phyloP scores from a whole-genome alignment of 2,329 filamentous ascomycete species.

The Hysterium pulicare region DNA sequence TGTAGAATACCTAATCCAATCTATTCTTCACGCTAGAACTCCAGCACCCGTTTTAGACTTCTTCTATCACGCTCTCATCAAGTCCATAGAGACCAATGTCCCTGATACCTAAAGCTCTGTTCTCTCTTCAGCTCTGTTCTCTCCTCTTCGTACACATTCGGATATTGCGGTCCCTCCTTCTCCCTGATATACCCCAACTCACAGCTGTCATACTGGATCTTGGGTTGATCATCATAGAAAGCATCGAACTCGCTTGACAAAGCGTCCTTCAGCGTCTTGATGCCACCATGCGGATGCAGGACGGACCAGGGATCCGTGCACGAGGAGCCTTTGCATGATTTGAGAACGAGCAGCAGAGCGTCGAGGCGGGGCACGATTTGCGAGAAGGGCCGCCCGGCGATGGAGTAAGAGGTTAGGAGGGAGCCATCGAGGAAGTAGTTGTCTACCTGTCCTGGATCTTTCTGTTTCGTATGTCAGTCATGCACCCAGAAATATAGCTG shows the following conservation, averaged over 20 bases:
- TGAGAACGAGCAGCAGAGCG: conserved; percentile 55
- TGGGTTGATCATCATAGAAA: conserved; percentile 51
- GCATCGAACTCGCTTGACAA: conserved; percentile 47
- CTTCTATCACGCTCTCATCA: no score
- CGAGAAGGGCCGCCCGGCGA: not conserved
- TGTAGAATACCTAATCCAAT: no score
- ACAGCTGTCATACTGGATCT: conserved; percentile 53
- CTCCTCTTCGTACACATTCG: no score
- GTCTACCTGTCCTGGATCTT: conserved; percentile 17
- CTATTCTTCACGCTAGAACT: no score
- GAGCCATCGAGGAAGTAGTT: conserved; percentile 28
- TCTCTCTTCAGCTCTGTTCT: no score
- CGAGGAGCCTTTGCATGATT: conserved; percentile 53
- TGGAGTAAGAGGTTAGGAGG: not conserved
- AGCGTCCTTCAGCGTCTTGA: conserved; percentile 52
- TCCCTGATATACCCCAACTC: conserved; percentile 53
- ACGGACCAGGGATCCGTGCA: conserved; percentile 56
- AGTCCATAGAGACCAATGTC: no score
- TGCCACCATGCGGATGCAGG: conserved; percentile 53
- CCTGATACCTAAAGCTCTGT: no score
- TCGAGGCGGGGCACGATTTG: conserved; percentile 38
- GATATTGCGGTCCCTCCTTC: conserved; percentile 56
- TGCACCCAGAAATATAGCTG: not conserved
- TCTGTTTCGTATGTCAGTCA: conserved; percentile 30
- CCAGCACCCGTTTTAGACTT: no score